A percentile compares a stretch with the other conserved stretches of the same genome.
Evolutionary conservation across 2,329 filamentous ascomycete genomes (phyloP).

Genomic region (Pezizomycotina sp.): DNA sequence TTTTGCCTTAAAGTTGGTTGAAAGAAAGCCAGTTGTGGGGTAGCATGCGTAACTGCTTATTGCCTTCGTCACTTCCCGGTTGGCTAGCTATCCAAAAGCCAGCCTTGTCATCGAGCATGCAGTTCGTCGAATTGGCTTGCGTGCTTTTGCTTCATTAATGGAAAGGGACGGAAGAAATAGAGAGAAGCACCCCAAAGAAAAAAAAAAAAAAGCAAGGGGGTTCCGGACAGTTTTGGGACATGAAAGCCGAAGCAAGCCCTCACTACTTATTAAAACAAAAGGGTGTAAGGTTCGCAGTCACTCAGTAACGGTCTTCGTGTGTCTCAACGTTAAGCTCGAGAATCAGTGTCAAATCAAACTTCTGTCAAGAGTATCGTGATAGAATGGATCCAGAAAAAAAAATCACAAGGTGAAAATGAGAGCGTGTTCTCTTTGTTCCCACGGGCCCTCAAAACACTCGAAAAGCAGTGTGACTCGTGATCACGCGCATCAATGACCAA

Average conservation of each 20-base stretch:
- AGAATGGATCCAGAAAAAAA: conserved; percentile 1
- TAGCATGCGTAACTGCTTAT: background rate
- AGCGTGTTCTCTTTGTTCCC: conserved; percentile 4
- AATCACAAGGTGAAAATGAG: conserved; percentile 1
- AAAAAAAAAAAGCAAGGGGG: background rate
- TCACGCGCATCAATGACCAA: too few species aligned
- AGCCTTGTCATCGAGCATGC: too few species aligned
- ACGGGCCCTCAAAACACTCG: conserved; percentile 3
- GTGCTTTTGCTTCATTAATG: background rate
- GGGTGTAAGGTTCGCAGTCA: conserved; percentile 5
- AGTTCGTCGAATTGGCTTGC: too few species aligned
- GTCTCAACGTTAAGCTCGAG: conserved; percentile 4
- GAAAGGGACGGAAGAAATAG: background rate
- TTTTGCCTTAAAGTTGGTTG: background rate
- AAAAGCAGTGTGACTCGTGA: conserved; percentile 16
- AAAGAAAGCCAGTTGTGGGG: background rate
- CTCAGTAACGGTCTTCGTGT: conserved; percentile 12
- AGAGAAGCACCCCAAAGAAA: background rate
- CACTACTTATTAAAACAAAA: conserved; percentile 2
- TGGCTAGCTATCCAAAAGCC: too few species aligned
- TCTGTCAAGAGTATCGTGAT: background rate
- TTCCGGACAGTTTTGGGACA: background rate
- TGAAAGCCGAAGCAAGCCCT: background rate
- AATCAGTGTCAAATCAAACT: background rate
- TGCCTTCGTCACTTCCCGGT: background rate